These are phyloP conservation scores for Allium sativum DNA, from an alignment of 106 monocot genomes.

Conservation along the genomic window DNA sequence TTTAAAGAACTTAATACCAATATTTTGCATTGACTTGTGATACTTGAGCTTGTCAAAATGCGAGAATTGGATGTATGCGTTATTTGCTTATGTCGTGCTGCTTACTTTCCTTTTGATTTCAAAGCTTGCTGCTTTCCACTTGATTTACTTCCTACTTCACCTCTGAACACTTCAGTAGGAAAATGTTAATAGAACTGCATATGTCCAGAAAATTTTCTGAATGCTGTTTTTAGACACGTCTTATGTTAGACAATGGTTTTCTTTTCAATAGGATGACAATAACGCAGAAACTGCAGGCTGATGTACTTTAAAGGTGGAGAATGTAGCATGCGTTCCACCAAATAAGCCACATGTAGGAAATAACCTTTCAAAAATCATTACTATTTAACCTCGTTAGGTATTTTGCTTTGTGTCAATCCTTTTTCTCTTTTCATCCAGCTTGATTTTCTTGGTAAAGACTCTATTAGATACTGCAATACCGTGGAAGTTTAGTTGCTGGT, in stretches of 20 bases:
- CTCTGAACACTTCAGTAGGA: background rate
- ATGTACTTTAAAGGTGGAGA: constrained; percentile 89
- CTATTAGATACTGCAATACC: constrained; percentile 83
- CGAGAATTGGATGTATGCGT: too few species aligned
- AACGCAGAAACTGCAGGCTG: constrained; percentile 97
- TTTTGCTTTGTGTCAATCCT: constrained; percentile 5
- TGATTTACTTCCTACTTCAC: background rate
- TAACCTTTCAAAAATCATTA: background rate
- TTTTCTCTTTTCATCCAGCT: constrained; percentile 40
- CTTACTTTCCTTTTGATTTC: too few species aligned
- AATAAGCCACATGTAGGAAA: constrained; percentile 67
- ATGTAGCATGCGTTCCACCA: constrained; percentile 74
- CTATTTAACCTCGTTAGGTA: background rate
- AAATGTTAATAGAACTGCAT: background rate
- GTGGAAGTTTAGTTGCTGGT: constrained; percentile 80
- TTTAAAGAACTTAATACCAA: background rate
- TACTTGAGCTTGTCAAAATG: too few species aligned
- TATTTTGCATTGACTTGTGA: too few species aligned
- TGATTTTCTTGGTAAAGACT: constrained; percentile 99
- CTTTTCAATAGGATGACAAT: constrained; percentile 69
- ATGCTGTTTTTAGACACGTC: background rate
- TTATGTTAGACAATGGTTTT: background rate
- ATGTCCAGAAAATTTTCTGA: background rate
- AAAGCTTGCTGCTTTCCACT: too few species aligned
- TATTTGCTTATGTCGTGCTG: too few species aligned